phyloP scores from a whole-genome alignment of 1,139 yeast genomes.

The Pichia sp. region DNA sequence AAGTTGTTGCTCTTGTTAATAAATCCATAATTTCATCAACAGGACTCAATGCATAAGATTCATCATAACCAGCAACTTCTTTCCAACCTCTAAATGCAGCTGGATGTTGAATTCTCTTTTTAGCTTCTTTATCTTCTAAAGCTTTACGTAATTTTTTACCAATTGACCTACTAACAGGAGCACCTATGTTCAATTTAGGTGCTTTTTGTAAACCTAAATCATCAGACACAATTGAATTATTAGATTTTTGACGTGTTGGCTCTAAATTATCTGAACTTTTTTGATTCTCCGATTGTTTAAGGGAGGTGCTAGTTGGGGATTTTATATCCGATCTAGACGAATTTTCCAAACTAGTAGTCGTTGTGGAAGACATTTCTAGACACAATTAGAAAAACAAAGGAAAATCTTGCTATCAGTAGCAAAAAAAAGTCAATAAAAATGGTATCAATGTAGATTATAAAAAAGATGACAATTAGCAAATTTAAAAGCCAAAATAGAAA shows the following conservation, averaged over 20 bases:
- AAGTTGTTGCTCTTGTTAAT: constrained; percentile 55
- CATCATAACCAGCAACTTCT: constrained; percentile 85
- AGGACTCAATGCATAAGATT: constrained; percentile 53
- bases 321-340: no score
- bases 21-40: constrained; percentile 70
- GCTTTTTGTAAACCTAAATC: not conserved
- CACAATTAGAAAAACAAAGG: no score
- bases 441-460: no score
- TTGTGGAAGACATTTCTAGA: no score
- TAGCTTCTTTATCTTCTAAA: constrained; percentile 27
- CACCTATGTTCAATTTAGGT: constrained; percentile 12
- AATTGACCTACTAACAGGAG: constrained; percentile 26
- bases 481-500: no score
- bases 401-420: no score
- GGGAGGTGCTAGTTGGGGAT: no score
- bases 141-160: constrained; percentile 27
- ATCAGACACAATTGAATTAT: not conserved
- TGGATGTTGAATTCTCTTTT: constrained; percentile 48
- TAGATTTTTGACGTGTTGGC: not conserved
- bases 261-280: no score
- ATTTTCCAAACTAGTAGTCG: no score
- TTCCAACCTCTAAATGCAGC: constrained; percentile 88
- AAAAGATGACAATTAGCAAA: no score
- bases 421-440: no score
- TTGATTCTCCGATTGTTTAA: no score